These are phyloP conservation scores for Bathelium albidoporum DNA, from an alignment of 495 filamentous ascomycete species.

Conservation along the genomic window DNA sequence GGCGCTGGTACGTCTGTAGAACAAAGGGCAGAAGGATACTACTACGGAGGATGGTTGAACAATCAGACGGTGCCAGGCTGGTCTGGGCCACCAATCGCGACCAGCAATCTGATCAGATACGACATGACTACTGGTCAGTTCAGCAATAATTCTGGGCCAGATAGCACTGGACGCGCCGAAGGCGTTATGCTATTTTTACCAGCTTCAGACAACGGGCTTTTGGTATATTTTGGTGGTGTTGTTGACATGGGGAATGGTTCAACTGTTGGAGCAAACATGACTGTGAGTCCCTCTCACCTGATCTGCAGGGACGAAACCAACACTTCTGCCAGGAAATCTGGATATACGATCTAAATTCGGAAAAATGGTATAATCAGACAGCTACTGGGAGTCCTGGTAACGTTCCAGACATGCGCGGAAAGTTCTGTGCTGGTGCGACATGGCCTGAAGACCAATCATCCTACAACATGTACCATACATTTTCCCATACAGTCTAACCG, in stretches of 20 bases:
- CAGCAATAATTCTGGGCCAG: constrained; percentile 37
- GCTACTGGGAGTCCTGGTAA: constrained; percentile 30
- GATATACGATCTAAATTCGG: constrained; percentile 41
- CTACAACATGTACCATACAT: constrained; percentile 41
- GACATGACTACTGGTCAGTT: constrained; percentile 34
- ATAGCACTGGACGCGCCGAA: constrained; percentile 35
- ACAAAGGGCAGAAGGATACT: constrained; percentile 32
- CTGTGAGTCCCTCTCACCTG: constrained; percentile 9
- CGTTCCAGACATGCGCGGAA: constrained; percentile 36
- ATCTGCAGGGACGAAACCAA: constrained; percentile 18
- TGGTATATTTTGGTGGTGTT: constrained; percentile 45
- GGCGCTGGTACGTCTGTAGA: constrained; percentile 31
- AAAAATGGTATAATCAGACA: constrained; percentile 45
- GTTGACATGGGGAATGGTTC: constrained; percentile 24
- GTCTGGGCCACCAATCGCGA: constrained; percentile 32
- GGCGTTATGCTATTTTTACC: constrained; percentile 40
- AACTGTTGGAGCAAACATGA: constrained; percentile 24
- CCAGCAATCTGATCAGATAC: constrained; percentile 35
- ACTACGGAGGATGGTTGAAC: constrained; percentile 42
- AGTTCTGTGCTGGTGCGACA: constrained; percentile 45
- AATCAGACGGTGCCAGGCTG: constrained; percentile 36
- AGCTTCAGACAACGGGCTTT: constrained; percentile 41
- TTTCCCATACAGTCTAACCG: not conserved
- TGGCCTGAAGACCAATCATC: constrained; percentile 45
- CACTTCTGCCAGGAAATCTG: constrained; percentile 31